These are phyloP conservation scores for Lumnitzera littorea DNA, from an alignment of 345 rosid species.

Conservation along the genomic window DNA sequence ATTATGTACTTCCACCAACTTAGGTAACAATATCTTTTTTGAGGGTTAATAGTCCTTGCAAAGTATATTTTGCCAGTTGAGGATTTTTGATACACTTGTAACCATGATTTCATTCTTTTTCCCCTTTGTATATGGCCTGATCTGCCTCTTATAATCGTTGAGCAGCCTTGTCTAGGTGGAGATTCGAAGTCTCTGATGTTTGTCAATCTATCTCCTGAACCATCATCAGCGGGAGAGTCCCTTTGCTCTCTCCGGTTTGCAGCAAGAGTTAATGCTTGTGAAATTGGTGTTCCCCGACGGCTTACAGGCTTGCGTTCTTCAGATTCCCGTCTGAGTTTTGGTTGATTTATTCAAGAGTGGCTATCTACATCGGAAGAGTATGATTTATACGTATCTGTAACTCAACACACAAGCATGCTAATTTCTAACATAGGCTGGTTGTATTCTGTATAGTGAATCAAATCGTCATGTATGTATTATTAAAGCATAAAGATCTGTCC, in stretches of 20 bases:
- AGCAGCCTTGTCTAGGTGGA: constrained; percentile 96
- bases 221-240: constrained; percentile 76
- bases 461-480: not conserved
- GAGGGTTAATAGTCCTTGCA: not conserved
- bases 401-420: constrained; percentile 11
- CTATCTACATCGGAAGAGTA: not conserved
- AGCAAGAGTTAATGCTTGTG: constrained; percentile 97
- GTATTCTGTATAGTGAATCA: constrained; percentile 17
- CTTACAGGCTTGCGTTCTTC: constrained; percentile 37
- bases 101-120: not conserved
- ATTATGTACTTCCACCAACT: too few species aligned
- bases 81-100: not conserved
- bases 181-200: constrained; percentile 94
- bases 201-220: constrained; percentile 84
- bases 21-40: too few species aligned
- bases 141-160: too few species aligned
- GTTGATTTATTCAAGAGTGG: constrained; percentile 23
- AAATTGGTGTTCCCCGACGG: constrained; percentile 91
- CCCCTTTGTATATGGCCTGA: too few species aligned
- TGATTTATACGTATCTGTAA: constrained; percentile 1
- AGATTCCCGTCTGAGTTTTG: constrained; percentile 73
- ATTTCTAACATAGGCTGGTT: constrained; percentile 41
- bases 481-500: not conserved
- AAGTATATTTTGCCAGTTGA: not conserved
- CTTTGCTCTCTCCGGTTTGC: constrained; percentile 94